Base-by-base conservation (phyloP, 2,329 filamentous ascomycete genomes). In the Fusarium sp. region DNA sequence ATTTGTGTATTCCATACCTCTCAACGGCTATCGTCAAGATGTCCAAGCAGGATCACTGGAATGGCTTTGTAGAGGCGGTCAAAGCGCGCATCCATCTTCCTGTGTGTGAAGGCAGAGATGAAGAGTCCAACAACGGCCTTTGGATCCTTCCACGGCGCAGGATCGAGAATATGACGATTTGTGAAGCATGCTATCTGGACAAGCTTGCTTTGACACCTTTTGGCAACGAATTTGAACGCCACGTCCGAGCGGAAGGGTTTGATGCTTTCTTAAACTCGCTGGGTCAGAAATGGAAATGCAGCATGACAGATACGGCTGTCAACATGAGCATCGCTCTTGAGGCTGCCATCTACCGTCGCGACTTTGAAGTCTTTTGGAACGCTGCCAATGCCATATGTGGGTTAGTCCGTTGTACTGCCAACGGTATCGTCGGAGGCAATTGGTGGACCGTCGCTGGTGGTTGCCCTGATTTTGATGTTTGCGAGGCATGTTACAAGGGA, bases 111-210 rank as follows among this genome's bases (percentile, higher is more conserved):
- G 77, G 73, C 16, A 67, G 71, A n/a, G 62, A 70, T 0, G 61
- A 75, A 1, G 63, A 67, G 18, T 61, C 73, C 2, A 74, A 72
- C 13, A 66, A 61, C 3, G 64, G 71, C 1, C 73, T 61, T 7
- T 81, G 79, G 79, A 75, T 75, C 29, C 40, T 70, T 1, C 68
- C 75, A 0, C 71, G 74, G 0, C 70, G 67, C 3, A 63, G 51
- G 12, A 73, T 80, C 4, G 62, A 77, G 2, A 65, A 71, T 2
- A 45, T 81, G 45, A 63, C 66, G 6, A 66, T 79, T 1, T 82
- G 80, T 53, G 77, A 81, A 46, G 60, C 77, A 3, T 82, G 80
- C 24, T 80, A 77, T 58, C 58, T 81, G 13, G 79, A 81, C 20
- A 76, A 73, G 14, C n/a, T 81, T 8, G 76, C 71, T 0, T 45